Evolutionary conservation across 768 basidiomycete species (phyloP), one percentile per base, ranked within the genome.

Genomic region (Saitozyma podzolica): DNA sequence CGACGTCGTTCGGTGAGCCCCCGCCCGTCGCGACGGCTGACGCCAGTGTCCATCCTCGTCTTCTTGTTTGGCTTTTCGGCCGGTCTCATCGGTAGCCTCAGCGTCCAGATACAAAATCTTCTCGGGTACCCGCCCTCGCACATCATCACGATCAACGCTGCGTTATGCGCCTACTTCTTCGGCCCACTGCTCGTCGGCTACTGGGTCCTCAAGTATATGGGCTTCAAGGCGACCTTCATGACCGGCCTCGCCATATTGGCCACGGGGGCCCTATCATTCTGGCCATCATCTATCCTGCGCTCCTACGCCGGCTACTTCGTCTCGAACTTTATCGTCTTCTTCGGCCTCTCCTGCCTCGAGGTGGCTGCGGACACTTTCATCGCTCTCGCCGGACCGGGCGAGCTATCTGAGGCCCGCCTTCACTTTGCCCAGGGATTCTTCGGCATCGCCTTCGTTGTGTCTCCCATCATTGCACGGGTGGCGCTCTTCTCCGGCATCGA

Each of bases 21-120:
- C n/a, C 9, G 20, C 50, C 13, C 16, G 1, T 42, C 5, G 29
- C 7, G n/a, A 5, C 17, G 2, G 59, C 59, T 61, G 39, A 61
- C 54, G 10, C 17, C 60, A 70, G 74, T 73, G 6, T 71, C 73
- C 9, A 69, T 56, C 50, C 70, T 78, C 14, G 74, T 75, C 66
- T 69, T 76, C 67, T 41, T 75, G 8, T 78, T 75, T 75, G 77
- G 77, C 6, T 75, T 76, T 63, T 69, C 72, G 1, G 73, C 75
- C 48, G 77, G 77, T 17, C 66, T 78, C 6, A 63, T 78, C 6
- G 77, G 77, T 0, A 74, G 68, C 0, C 63, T 78, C 45, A 78
- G 69, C 57, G 62, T 63, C 16, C 56, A 70, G 48, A 76, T 76
- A 54, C 69, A 70, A 45, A 41, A 39, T 6, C 51, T 75, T 13